These are phyloP conservation scores for Phytophthora ohioensis DNA, from an alignment of 352 stramenopile genomes.

Conservation along the genomic window DNA sequence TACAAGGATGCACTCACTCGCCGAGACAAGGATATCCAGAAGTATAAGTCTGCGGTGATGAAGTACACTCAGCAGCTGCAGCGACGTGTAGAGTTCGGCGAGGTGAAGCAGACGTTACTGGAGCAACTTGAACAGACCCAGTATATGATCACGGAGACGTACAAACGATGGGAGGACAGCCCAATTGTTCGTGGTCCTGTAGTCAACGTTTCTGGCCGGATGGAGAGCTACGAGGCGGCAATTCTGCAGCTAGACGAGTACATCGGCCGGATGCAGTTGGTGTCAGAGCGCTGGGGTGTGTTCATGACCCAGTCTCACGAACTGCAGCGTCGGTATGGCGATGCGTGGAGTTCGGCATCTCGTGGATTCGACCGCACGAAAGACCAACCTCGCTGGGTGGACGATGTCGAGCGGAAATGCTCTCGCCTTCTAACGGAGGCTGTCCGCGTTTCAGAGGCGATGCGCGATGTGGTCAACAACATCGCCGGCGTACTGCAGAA, in stretches of 20 bases:
- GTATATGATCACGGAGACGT: constrained; percentile 79
- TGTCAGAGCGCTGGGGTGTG: constrained; percentile 64
- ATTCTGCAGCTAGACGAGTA: constrained; percentile 70
- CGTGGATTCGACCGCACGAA: constrained; percentile 38
- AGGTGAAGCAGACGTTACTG: constrained; percentile 79
- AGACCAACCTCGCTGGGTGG: constrained; percentile 58
- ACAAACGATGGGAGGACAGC: constrained; percentile 77
- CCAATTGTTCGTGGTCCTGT: constrained; percentile 41
- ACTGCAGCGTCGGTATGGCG: constrained; percentile 57
- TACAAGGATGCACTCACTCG: constrained; percentile 68
- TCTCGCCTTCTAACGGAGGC: constrained; percentile 58
- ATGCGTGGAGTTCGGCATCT: constrained; percentile 50
- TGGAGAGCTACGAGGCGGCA: constrained; percentile 32
- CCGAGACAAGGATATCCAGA: constrained; percentile 76
- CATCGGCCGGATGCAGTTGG: constrained; percentile 59
- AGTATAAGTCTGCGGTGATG: constrained; percentile 58
- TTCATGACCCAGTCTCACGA: constrained; percentile 65
- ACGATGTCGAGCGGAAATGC: constrained; percentile 69
- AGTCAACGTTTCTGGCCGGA: constrained; percentile 12
- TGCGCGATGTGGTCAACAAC: constrained; percentile 63
- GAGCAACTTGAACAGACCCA: constrained; percentile 82
- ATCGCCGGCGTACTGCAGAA: constrained; percentile 53
- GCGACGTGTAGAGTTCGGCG: constrained; percentile 59
- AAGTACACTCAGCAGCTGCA: constrained; percentile 65
- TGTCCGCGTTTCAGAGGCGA: constrained; percentile 62